A percentile compares a stretch with the other conserved stretches of the same genome.
Conservation (phyloP, 2,329 filamentous ascomycete species). For the Aspergillus phoenicis region DNA sequence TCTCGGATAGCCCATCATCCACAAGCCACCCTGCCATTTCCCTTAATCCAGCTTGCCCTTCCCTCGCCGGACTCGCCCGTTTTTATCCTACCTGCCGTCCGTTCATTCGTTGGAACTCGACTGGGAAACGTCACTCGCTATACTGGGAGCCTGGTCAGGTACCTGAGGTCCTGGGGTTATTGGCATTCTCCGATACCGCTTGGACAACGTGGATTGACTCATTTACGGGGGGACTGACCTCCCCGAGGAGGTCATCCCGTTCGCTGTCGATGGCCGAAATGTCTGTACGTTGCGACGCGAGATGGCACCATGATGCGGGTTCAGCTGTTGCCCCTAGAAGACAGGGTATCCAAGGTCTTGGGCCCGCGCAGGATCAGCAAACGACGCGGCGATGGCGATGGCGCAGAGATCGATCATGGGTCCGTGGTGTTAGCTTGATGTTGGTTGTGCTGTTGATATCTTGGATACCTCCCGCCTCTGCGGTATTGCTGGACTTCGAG, state of each 20-base stretch:
- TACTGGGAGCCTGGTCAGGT: slow-evolving; percentile 15
- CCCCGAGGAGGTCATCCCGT: slow-evolving; percentile 44
- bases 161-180: slow-evolving; percentile 7
- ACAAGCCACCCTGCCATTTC: not conserved
- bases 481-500: slow-evolving; percentile 74
- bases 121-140: slow-evolving; percentile 2
- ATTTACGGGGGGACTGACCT: slow-evolving; percentile 44
- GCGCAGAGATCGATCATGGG: slow-evolving; percentile 9
- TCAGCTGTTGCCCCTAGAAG: slow-evolving; percentile 14
- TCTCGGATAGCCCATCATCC: slow-evolving; percentile 8
- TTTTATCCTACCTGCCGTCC: not conserved
- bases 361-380: slow-evolving; percentile 20
- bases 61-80: not conserved
- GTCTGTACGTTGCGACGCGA: slow-evolving; percentile 31
- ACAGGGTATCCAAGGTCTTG: slow-evolving; percentile 11
- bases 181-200: slow-evolving; percentile 17
- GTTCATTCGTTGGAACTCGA: slow-evolving; percentile 2
- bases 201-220: slow-evolving; percentile 42
- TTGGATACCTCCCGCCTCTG: slow-evolving; percentile 51
- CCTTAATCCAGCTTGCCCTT: not conserved
- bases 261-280: slow-evolving; percentile 34
- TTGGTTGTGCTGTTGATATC: slow-evolving; percentile 27
- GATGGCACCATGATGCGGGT: slow-evolving; percentile 20
- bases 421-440: slow-evolving; percentile 21
- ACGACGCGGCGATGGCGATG: slow-evolving; percentile 26